Percentiles rank a stretch among this genome's conserved stretches.
Conservation (phyloP, 352 stramenopile genomes). For the Phytophthora pini region DNA sequence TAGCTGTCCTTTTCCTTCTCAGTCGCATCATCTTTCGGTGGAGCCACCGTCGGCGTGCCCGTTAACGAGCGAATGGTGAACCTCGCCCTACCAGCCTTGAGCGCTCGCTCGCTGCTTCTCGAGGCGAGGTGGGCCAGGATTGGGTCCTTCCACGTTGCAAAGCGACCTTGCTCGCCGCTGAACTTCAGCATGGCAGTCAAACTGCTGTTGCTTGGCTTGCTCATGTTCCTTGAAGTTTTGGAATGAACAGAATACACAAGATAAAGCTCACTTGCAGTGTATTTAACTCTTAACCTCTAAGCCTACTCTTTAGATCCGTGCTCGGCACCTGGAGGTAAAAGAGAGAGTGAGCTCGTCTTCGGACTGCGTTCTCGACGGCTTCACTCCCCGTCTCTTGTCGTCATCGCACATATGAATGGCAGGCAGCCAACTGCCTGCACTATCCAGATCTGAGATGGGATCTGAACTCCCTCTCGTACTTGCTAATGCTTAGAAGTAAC, state of each 20-base stretch:
- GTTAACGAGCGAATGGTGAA: neutral
- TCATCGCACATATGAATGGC: slow-evolving; percentile 16
- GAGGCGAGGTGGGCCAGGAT: neutral
- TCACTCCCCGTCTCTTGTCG: slow-evolving; percentile 1
- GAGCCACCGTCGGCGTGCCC: neutral
- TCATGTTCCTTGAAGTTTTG: slow-evolving; percentile 22
- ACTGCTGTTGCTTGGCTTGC: neutral
- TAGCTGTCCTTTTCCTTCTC: neutral
- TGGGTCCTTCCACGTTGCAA: neutral
- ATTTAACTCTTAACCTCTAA: slow-evolving; percentile 5
- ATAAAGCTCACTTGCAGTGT: slow-evolving; percentile 4
- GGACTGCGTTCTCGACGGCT: slow-evolving; percentile 1
- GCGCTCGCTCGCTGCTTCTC: neutral
- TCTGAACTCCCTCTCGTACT: neutral
- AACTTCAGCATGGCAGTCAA: neutral
- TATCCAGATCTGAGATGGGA: slow-evolving; percentile 15
- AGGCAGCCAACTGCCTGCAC: slow-evolving; percentile 10
- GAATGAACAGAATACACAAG: neutral
- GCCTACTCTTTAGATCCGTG: slow-evolving; percentile 1
- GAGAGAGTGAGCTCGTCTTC: neutral
- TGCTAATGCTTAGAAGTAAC: neutral
- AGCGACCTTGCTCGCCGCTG: neutral
- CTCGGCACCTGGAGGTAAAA: neutral
- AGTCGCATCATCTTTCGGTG: neutral
- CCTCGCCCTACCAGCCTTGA: neutral